Base-by-base conservation (phyloP, 331 rosid genomes). In the Ulmus americana region DNA sequence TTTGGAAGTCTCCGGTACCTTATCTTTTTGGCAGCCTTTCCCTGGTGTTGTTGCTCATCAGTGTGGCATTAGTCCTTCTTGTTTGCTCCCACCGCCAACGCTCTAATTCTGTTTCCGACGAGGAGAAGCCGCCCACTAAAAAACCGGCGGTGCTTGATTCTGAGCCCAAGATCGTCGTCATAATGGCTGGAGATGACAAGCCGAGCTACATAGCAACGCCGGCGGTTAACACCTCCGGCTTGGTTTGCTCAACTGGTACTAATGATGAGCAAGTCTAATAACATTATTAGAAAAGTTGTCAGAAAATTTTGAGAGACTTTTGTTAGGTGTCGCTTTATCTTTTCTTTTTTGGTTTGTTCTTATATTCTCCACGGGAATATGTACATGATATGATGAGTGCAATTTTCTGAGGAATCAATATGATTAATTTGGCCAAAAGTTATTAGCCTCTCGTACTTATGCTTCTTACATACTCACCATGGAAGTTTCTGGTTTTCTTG, bases 101-200 rank as follows among this genome's bases (percentile, higher is more conserved):
- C 45, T 48, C 76, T 63, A 1, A 38, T 10, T 22, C 64, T 38
- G 22, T 0, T 7, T 4, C 54, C 10, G 58, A 35, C 1, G 43
- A 43, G 6, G 77, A 48, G 59, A 70, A 79, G 60, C 16, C 48
- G 28, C 22, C 57, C 9, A 12, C 2, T 13, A 41, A 56, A 49
- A 0, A 8, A 28, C 35, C 35, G 18, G 51, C 35, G 18, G 51
- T 52, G 55, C 43, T 56, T 2, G 80, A 66, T 12, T 50, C 42
- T 2, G 73, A 49, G 71, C 78, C 79, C 5, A 73, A 44, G 63
- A 60, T 80, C 39, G 72, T 74, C 10, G 78, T 81, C 53, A 74
- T 81, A 22, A 70, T 81, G 78, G 85, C 83, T 52, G 85, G 83
- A 39, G 76, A 77, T n/a, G 63, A 74, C 43, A 61, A 10, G 41